Percentiles rank a stretch among this genome's conserved stretches.
These are phyloP conservation scores for Nicotiana tabacum DNA, from an alignment of 257 asterid genomes.

Conservation along the genomic window DNA sequence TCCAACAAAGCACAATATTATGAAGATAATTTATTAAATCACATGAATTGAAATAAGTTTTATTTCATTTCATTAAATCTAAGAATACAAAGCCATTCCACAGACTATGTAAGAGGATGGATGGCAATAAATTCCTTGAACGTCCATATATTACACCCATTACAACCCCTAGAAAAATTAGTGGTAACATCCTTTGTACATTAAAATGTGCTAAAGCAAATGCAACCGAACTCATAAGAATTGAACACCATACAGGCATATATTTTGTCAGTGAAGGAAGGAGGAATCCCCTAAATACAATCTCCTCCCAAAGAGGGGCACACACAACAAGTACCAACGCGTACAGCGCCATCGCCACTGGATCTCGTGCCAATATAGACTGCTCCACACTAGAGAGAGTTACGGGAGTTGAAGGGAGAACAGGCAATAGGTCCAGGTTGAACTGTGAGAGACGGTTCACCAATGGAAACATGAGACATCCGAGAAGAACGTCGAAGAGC, in stretches of 20 bases:
- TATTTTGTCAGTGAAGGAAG: constrained; percentile 87
- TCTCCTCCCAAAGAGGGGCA: constrained; percentile 96
- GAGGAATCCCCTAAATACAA: constrained; percentile 87
- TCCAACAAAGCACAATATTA: not conserved
- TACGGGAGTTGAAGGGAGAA: constrained; percentile 72
- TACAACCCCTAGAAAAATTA: constrained; percentile 86
- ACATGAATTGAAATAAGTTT: not conserved
- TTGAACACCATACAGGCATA: constrained; percentile 95
- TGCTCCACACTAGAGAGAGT: constrained; percentile 86
- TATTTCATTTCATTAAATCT: constrained; percentile 68
- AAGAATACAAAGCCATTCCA: constrained; percentile 96
- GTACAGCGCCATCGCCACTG: constrained; percentile 79
- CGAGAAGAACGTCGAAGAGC: constrained; percentile 64
- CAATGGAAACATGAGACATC: constrained; percentile 85
- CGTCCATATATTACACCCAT: constrained; percentile 85
- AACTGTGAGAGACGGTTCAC: constrained; percentile 85
- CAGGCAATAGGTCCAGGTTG: constrained; percentile 69
- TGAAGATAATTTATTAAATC: not conserved
- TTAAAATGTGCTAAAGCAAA: constrained; percentile 94
- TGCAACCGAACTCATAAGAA: constrained; percentile 75
- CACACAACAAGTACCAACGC: constrained; percentile 84
- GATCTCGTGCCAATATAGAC: constrained; percentile 85
- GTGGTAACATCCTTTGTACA: constrained; percentile 89
- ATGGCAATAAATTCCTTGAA: constrained; percentile 79
- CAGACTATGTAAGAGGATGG: constrained; percentile 83